Evolutionary conservation across 1,284 basidiomycete genomes (phyloP).

Genomic region (Pseudozyma sp.): DNA sequence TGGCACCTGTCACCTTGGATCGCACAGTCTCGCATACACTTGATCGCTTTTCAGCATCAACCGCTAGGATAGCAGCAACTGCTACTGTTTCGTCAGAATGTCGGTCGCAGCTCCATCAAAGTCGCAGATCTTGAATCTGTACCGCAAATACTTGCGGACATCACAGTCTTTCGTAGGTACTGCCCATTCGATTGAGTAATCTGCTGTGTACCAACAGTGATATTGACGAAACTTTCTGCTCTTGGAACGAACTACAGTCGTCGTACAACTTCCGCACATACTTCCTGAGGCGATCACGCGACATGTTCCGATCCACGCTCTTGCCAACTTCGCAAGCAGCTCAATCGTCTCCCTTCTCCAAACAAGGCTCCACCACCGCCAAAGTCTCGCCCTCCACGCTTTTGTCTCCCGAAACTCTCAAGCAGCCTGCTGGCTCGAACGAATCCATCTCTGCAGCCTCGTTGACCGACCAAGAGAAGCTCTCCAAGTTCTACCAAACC

Average conservation of each 20-base stretch:
- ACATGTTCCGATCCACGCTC: slow-evolving; percentile 64
- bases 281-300: slow-evolving; percentile 65
- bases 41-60: not conserved
- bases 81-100: slow-evolving; percentile 12
- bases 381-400: slow-evolving; percentile 56
- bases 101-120: slow-evolving; percentile 47
- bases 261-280: slow-evolving; percentile 69
- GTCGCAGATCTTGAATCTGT: slow-evolving; percentile 61
- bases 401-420: slow-evolving; percentile 37
- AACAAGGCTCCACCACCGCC: slow-evolving; percentile 51
- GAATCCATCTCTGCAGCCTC: slow-evolving; percentile 40
- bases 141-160: slow-evolving; percentile 63
- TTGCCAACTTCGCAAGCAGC: slow-evolving; percentile 45
- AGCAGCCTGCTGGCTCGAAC: slow-evolving; percentile 14
- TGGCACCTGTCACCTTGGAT: not conserved
- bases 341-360: slow-evolving; percentile 56
- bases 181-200: not conserved
- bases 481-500: slow-evolving; percentile 58
- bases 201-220: not conserved
- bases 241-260: slow-evolving; percentile 32
- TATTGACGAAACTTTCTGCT: not conserved
- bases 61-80: not conserved
- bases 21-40: not conserved
- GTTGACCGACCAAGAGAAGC: slow-evolving; percentile 42
- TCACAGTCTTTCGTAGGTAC: slow-evolving; percentile 66